Conservation (phyloP, 768 basidiomycete species). For the Dendrothele bispora region DNA sequence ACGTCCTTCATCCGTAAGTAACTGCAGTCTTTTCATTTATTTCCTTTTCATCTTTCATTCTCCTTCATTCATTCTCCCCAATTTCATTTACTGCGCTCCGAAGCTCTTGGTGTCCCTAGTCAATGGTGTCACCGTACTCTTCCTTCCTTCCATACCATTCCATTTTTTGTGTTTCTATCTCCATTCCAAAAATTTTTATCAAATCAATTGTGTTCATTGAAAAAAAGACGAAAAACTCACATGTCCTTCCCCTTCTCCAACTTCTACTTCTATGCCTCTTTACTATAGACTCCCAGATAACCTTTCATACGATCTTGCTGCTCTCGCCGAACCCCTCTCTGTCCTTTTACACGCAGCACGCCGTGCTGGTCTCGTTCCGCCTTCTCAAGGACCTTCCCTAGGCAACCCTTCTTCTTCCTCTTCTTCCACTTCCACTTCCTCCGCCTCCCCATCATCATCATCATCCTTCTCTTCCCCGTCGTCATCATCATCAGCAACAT, state of each 20-base stretch:
- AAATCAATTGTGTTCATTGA: too few species aligned
- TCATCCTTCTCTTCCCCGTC: slow-evolving; percentile 1
- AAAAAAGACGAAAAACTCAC: too few species aligned
- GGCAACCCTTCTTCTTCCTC: slow-evolving; percentile 12
- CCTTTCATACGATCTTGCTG: slow-evolving; percentile 77
- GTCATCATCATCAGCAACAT: slow-evolving; percentile 26
- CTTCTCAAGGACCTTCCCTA: slow-evolving; percentile 4
- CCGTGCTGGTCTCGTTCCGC: slow-evolving; percentile 34
- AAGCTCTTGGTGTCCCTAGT: too few species aligned
- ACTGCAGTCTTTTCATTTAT: slow-evolving; percentile 1
- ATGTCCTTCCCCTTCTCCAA: too few species aligned
- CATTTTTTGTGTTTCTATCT: too few species aligned
- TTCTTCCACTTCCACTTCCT: slow-evolving; percentile 9
- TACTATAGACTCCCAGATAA: slow-evolving; percentile 65
- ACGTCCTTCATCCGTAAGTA: slow-evolving; percentile 84
- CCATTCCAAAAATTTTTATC: too few species aligned
- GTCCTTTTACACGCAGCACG: slow-evolving; percentile 73
- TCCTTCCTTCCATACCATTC: too few species aligned
- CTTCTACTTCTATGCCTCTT: slow-evolving; percentile 1
- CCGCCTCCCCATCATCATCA: slow-evolving; percentile 8
- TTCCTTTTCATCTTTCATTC: slow-evolving; percentile 3
- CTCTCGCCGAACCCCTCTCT: slow-evolving; percentile 92
- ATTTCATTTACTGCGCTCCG: too few species aligned
- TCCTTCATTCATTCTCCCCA: too few species aligned
- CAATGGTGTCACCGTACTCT: too few species aligned